Conservation (phyloP, 2,329 filamentous ascomycete species). For the Diaporthe ilicicola region DNA sequence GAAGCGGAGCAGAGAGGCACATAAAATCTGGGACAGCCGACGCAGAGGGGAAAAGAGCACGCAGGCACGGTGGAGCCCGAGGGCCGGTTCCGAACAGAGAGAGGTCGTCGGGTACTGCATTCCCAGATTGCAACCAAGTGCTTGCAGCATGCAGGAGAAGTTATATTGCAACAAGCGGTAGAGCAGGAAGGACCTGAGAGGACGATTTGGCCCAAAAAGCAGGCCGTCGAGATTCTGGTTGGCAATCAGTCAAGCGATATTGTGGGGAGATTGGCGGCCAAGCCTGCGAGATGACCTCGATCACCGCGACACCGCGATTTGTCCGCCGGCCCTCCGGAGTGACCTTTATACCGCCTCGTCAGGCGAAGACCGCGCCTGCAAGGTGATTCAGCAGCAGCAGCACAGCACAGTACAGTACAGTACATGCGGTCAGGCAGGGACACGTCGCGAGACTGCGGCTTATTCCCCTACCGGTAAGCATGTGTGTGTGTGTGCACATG, state of each 20-base stretch:
- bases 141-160: not conserved
- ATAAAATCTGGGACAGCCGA: not conserved
- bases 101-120: conserved; percentile 1
- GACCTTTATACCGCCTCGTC: not conserved
- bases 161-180: not conserved
- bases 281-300: conserved; percentile 11
- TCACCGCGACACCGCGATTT: not conserved
- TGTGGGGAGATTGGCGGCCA: not conserved
- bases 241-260: conserved; percentile 22
- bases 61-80: not conserved
- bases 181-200: not conserved
- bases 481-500: not conserved
- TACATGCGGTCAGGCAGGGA: conserved; percentile 9
- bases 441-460: not conserved
- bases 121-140: not conserved
- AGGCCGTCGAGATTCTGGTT: not conserved
- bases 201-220: not conserved
- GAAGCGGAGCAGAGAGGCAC: conserved; percentile 6
- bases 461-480: too few relatives aligned
- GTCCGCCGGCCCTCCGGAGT: not conserved
- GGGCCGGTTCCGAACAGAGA: not conserved
- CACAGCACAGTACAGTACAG: not conserved
- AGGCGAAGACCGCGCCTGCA: not conserved
- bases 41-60: not conserved
- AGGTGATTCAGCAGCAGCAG: not conserved